Evolutionary conservation across 2,329 filamentous ascomycete genomes (phyloP), one percentile per base, ranked within the genome.

Genomic region (Alternaria ethzedia): DNA sequence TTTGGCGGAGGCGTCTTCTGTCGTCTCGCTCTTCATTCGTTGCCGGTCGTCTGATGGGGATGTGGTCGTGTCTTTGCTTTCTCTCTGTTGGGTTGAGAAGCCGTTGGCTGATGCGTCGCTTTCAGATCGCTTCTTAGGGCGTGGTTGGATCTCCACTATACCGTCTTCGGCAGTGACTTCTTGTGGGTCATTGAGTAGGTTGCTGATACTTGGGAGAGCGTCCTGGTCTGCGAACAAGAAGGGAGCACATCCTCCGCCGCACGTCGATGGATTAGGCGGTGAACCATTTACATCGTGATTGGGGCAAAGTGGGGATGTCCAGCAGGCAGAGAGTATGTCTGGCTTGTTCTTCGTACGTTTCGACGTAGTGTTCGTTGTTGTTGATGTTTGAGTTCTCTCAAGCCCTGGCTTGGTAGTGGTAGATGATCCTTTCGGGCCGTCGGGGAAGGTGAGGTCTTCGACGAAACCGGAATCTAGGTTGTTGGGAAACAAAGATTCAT

Each of bases 241-340:
- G 0, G 79, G 79, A 3, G 79, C 80, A 61, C 80, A 82, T 21
- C 74, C 79, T 20, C 78, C 79, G 41, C 78, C 79, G 54, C 80
- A 82, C 11, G 68, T 80, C n/a, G 79, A 79, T 15, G 79, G 79
- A 46, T 81, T 79, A 4, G 80, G 79, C 20, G 78, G 78, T 10
- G 76, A 70, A 5, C 76, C 78, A 32, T 79, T 76, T 47, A 79
- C 74, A 26, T 74, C 75, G 63, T 81, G 76, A 28, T 81, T 81
- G 13, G 80, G 80, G 59, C 80, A 82, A 5, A 82, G 65, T 12
- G 80, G 80, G 36, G 79, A 81, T 7, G 78, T 81, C 80, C 80
- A 82, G 65, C 80, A 82, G 15, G 79, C 78, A 25, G 80, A 79
- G 8, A 80, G 63, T 25, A 78, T 75, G 56, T 82, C 80, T 28